Percentiles rank a stretch among this genome's conserved stretches.
These are phyloP conservation scores for Diaporthe sp. DNA, from an alignment of 2,329 filamentous ascomycete genomes.

Conservation along the genomic window DNA sequence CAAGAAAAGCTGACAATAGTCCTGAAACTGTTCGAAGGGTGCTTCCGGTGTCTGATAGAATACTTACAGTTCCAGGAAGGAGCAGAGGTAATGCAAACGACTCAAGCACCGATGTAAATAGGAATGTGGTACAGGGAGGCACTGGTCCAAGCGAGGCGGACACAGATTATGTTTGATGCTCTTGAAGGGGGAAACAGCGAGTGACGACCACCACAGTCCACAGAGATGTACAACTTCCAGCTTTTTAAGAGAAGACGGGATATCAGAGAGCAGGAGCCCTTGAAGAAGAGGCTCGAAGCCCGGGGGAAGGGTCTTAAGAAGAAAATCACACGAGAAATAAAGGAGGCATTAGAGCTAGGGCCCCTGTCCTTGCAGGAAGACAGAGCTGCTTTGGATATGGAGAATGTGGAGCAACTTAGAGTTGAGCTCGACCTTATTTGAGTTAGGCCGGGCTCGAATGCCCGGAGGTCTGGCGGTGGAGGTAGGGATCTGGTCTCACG, in stretches of 20 bases:
- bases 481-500: slow-evolving; percentile 10
- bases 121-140: background rate
- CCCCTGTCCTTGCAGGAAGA: slow-evolving; percentile 31
- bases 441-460: slow-evolving; percentile 24
- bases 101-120: background rate
- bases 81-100: background rate
- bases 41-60: background rate
- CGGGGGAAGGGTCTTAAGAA: slow-evolving; percentile 27
- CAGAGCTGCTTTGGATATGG: slow-evolving; percentile 26
- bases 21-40: background rate
- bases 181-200: slow-evolving; percentile 9
- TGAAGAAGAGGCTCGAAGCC: background rate
- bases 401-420: slow-evolving; percentile 28
- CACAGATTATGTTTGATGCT: background rate
- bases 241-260: background rate
- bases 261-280: background rate
- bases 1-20: too few species aligned
- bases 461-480: background rate
- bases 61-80: slow-evolving; percentile 18
- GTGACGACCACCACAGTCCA: slow-evolving; percentile 14
- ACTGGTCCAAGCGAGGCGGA: slow-evolving; percentile 13
- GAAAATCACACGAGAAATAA: slow-evolving; percentile 28
- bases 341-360: slow-evolving; percentile 17
- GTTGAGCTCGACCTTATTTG: slow-evolving; percentile 21
- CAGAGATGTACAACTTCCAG: background rate